Base-by-base conservation (phyloP, 345 rosid species). In the Bretschneidera sinensis region DNA sequence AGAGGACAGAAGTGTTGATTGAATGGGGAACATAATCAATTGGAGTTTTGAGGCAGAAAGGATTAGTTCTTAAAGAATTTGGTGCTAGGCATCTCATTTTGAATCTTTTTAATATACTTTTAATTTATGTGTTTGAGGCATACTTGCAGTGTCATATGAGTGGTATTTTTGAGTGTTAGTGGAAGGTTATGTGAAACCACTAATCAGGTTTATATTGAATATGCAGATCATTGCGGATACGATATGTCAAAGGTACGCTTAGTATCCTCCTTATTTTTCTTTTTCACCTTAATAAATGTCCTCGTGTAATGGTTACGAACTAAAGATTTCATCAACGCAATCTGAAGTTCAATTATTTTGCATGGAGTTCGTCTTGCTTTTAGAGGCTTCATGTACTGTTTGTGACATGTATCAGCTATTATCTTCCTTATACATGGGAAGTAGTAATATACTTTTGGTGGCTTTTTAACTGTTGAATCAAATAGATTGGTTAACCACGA, bases 141-240 rank as follows among this genome's bases (percentile, higher is more conserved):
- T 63, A 17, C 24, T 28, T 55, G 9, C 54, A 7, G 15, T n/a
- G n/a, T n/a, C n/a, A n/a, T n/a, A n/a, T n/a, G n/a, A n/a, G n/a
- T n/a, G n/a, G n/a, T n/a, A n/a, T n/a, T 17, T 58, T 20, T 9
- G 28, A 17, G 28, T 48, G 35, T 56, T 54, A 23, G 13, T 55
- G 34, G 45, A 39, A 11, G 45, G 45, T 9, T 17, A 9, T 23
- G 16, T 54, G 48, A 51, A 35, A 57, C 33, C 15, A 35, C 71
- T 78, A 58, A 83, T 68, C 47, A 28, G 24, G 31, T 59, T 57
- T 65, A 7, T 24, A 63, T 43, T 71, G 52, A 43, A 51, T 55
- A 13, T 74, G 77, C 83, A 84, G 89, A 67, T 51, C 64, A 57
- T 57, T 81, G 83, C 43, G 86, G 81, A 35, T 84, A 77, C 33